Percentiles rank a stretch among this genome's conserved stretches.
These are phyloP conservation scores for Gossypium trilobum DNA, from an alignment of 441 rosid species.

Conservation along the genomic window DNA sequence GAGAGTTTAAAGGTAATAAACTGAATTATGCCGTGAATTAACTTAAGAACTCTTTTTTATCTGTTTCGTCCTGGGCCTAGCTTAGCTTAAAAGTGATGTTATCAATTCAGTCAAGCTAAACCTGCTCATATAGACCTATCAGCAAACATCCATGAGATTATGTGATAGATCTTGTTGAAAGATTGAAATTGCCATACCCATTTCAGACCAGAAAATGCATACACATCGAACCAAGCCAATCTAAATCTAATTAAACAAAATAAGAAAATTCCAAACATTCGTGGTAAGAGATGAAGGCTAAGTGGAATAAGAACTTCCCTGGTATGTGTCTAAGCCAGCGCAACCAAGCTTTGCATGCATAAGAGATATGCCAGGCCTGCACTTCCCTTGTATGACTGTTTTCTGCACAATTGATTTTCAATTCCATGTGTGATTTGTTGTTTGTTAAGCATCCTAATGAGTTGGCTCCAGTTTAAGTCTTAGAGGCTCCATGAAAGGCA, in stretches of 20 bases:
- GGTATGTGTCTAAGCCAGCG: background rate
- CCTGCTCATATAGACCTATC: background rate
- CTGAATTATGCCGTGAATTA: background rate
- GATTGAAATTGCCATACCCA: background rate
- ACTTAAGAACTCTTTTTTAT: background rate
- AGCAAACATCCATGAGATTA: background rate
- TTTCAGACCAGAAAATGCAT: background rate
- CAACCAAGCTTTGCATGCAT: background rate
- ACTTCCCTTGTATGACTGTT: background rate
- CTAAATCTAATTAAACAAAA: background rate
- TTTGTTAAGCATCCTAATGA: background rate
- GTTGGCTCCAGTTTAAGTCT: background rate
- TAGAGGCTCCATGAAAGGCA: background rate
- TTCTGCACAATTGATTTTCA: background rate
- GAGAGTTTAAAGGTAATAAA: conserved; percentile 77
- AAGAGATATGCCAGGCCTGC: background rate
- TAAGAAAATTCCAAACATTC: background rate
- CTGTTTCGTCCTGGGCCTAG: background rate
- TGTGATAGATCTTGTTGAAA: background rate
- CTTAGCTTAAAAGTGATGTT: background rate
- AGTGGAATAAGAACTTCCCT: background rate
- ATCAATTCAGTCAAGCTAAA: background rate
- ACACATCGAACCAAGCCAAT: background rate
- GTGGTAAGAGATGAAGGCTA: background rate
- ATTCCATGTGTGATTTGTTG: background rate